Base-by-base conservation (phyloP, 1,284 basidiomycete species). In the Ustilago shanxiensis region DNA sequence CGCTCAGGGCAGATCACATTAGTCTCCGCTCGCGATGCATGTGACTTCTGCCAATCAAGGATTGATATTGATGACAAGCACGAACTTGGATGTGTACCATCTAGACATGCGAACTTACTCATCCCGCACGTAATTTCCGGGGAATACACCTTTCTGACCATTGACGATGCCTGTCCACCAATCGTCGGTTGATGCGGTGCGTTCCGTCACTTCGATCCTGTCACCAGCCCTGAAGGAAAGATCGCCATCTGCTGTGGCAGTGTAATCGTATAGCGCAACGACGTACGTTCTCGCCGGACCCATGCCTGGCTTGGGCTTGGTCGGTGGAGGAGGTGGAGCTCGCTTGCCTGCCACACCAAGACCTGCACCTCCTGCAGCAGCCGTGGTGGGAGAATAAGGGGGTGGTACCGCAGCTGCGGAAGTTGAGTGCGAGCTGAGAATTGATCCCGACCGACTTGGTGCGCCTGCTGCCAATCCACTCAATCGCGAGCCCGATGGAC, bases 121-220 rank as follows among this genome's bases (percentile, higher is more conserved):
- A 3, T 82, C 79, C 2, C 74, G 55, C 1, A 82, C 80, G 47
- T 82, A 82, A 55, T 82, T 82, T 1, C 95, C 96, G 60, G 96
- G 96, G 88, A 99, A 99, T 28, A 97, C 92, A 22, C 97, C 97
- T 86, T 95, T 90, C 67, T 87, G 87, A 1, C 95, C 95, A 78
- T 94, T 91, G 73, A 98, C 59, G 79, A 90, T 89, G 6, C 96
- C 97, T 10, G 95, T 98, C 96, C 96, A 99, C 96, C 96, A 99
- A 85, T 99, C 97, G 84, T 98, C 95, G 24, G 92, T 87, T 79
- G 91, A 95, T 2, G 90, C 90, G 13, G 93, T 93, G 84, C 91
- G 90, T 87, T 97, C 92, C 31, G 97, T 90, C 60, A 99, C 89
- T 87, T 97, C 94, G 86, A 99, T 98, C 75, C 90, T 88, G 86